Percentiles rank a stretch among this genome's conserved stretches.
Evolutionary conservation across 202 grass and related monocot genomes (phyloP).

Genomic region (Schoenoplectus triqueter): DNA sequence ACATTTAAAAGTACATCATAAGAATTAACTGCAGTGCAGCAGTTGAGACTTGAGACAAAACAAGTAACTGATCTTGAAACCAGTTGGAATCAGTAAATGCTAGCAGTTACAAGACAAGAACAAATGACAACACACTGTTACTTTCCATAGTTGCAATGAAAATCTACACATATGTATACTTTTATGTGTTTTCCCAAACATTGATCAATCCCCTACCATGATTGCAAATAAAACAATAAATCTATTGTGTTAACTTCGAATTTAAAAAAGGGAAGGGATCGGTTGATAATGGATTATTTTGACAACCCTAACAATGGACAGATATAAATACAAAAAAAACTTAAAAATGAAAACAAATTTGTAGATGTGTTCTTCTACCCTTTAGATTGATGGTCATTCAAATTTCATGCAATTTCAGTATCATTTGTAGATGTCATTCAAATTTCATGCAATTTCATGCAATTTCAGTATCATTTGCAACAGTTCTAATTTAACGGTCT

Average conservation of each 20-base stretch:
- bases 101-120: not conserved
- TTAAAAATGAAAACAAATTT: not conserved
- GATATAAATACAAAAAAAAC: not conserved
- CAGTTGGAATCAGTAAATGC: not conserved
- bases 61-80: not conserved
- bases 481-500: too few relatives aligned
- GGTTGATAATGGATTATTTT: too few relatives aligned
- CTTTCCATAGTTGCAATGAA: not conserved
- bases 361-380: too few relatives aligned
- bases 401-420: too few relatives aligned
- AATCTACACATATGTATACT: not conserved
- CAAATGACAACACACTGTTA: not conserved
- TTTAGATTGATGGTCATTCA: too few relatives aligned
- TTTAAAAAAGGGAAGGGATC: not conserved
- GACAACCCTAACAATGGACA: too few relatives aligned
- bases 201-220: not conserved
- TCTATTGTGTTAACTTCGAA: not conserved
- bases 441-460: too few relatives aligned
- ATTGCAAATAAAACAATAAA: conserved; percentile 11
- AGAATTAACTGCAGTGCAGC: not conserved
- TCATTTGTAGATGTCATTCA: too few relatives aligned
- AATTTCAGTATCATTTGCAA: too few relatives aligned
- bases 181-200: not conserved
- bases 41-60: not conserved
- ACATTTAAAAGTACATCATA: conserved; percentile 19